Percentiles rank a stretch among this genome's conserved stretches.
These are phyloP conservation scores for Aureoboletus auriporus DNA, from an alignment of 768 basidiomycete species.

Conservation along the genomic window DNA sequence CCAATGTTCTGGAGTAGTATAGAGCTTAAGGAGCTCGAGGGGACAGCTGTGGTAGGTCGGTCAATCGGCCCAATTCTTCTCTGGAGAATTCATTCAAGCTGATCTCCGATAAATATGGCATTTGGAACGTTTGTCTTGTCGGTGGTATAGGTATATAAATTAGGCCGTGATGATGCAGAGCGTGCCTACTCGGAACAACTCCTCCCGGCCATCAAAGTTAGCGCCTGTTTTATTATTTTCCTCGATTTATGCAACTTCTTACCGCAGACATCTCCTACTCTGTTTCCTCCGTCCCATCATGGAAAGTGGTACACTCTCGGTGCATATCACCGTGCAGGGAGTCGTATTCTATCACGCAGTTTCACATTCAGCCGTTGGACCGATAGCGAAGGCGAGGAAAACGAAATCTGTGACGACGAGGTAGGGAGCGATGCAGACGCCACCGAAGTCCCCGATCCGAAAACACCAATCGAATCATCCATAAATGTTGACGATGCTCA, in stretches of 20 bases:
- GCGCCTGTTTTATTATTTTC: conserved; percentile 11
- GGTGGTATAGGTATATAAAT: conserved; percentile 54
- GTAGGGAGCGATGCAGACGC: conserved; percentile 27
- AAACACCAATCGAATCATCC: conserved; percentile 15
- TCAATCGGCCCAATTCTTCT: conserved; percentile 17
- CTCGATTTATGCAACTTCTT: background rate
- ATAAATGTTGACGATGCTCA: conserved; percentile 30
- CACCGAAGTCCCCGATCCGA: conserved; percentile 24
- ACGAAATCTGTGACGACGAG: conserved; percentile 8
- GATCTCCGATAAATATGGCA: background rate
- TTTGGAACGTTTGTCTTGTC: background rate
- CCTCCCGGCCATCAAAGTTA: conserved; percentile 66
- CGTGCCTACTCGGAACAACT: conserved; percentile 64
- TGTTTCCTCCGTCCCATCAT: conserved; percentile 58
- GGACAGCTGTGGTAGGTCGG: conserved; percentile 84
- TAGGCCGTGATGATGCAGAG: conserved; percentile 83
- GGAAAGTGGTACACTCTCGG: conserved; percentile 58
- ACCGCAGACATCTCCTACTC: conserved; percentile 57
- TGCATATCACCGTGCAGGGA: conserved; percentile 85
- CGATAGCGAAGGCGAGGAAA: conserved; percentile 25
- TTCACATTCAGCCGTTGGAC: conserved; percentile 75
- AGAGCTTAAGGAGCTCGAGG: conserved; percentile 71
- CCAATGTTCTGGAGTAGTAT: conserved; percentile 90
- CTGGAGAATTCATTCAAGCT: background rate
- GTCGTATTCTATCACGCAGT: conserved; percentile 86